These are phyloP conservation scores for Cicer bijugum DNA, from an alignment of 306 rosid genomes.

Conservation along the genomic window DNA sequence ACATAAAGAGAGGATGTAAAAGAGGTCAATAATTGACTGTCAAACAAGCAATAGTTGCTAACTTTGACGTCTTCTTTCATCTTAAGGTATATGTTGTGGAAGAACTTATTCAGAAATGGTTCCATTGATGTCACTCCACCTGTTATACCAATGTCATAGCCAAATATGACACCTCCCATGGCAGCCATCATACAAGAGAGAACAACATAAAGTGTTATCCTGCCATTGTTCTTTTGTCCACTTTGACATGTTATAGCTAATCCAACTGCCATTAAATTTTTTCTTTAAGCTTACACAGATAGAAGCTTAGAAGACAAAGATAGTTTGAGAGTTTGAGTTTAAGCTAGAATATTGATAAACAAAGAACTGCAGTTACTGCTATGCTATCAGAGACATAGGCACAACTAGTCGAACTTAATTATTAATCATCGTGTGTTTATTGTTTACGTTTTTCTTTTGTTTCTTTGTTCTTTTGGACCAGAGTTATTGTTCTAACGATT, in stretches of 20 bases:
- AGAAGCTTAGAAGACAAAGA: slow-evolving; percentile 4
- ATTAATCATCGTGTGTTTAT: too few relatives aligned
- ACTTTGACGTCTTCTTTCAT: slow-evolving; percentile 58
- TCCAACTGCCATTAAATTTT: slow-evolving; percentile 45
- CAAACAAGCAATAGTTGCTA: slow-evolving; percentile 76
- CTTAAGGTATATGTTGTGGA: slow-evolving; percentile 56
- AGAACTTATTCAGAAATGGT: slow-evolving; percentile 68
- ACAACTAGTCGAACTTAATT: too few relatives aligned
- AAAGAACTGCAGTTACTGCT: too few relatives aligned
- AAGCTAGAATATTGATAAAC: too few relatives aligned
- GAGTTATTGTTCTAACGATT: too few relatives aligned
- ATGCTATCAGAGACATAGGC: too few relatives aligned
- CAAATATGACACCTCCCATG: slow-evolving; percentile 54
- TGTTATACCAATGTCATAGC: slow-evolving; percentile 55
- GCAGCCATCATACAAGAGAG: slow-evolving; percentile 57
- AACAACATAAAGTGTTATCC: slow-evolving; percentile 44
- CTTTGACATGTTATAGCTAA: slow-evolving; percentile 39
- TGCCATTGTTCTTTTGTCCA: slow-evolving; percentile 38
- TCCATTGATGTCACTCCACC: slow-evolving; percentile 81
- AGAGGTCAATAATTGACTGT: slow-evolving; percentile 65
- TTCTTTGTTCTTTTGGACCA: too few relatives aligned
- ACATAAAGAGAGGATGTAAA: slow-evolving; percentile 80
- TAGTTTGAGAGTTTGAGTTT: slow-evolving; percentile 1
- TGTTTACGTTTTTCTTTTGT: too few relatives aligned
- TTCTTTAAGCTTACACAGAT: slow-evolving; percentile 10